Base-by-base conservation (phyloP, 345 rosid species). In the Corymbia maculata region DNA sequence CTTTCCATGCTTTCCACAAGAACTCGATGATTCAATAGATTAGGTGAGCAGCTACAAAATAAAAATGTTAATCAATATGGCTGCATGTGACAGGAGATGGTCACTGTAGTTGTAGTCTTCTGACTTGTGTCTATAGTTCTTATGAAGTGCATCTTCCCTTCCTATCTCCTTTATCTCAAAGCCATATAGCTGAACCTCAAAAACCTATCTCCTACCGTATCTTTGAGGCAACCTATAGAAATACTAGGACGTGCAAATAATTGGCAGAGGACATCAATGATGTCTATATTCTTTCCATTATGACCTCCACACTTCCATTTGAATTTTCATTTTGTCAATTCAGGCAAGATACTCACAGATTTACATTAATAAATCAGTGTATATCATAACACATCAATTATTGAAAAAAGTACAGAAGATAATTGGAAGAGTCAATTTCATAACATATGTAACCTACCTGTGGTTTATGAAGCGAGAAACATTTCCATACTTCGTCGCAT, bases 401-500 rank as follows among this genome's bases (percentile, higher is more conserved):
- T 30, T 30, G 79, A 47, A 9, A 66, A 87, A 87, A 59, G 36
- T 50, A 32, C 61, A 50, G 11, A 45, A 82, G 13, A 82, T 75
- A 88, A 57, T 32, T 53, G 22, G 44, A 49, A 85, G 26, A 51
- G 52, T 47, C 52, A 9, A 59, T 45, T 8, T 26, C 24, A 86
- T 26, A 79, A 82, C 47, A 15, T 13, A 28, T 21, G 51, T 49
- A 86, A 87, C 92, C 88, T 90, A 97, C 99, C 99, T 97, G 93
- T 98, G 99, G 90, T 98, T 98, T 89, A 98, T 95, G 93, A 96
- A 98, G 85, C 99, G 92, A 85, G 99, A 94, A 85, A 97, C 92
- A 88, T 97, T 98, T 79, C 98, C 98, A 88, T 94, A 90, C 57
- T 91, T 93, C 9, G 98, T 94, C 64, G 99, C 94, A 93, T 98